Conservation (phyloP, 2,329 filamentous ascomycete genomes). For the Fusarium staphyleae region DNA sequence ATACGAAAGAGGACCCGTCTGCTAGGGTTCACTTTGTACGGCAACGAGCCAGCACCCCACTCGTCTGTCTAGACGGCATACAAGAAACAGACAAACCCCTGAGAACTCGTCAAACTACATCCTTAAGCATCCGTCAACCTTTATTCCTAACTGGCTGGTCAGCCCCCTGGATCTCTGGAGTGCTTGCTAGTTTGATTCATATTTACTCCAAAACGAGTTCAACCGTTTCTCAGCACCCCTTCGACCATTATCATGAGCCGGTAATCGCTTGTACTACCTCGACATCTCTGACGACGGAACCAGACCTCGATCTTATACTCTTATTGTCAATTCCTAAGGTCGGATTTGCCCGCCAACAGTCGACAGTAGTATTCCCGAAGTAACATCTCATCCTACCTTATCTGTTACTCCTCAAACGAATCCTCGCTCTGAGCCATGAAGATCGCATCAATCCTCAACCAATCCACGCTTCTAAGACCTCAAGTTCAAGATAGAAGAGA, state of each 20-base stretch:
- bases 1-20: constrained; percentile 29
- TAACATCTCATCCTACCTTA: constrained; percentile 10
- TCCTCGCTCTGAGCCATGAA: constrained; percentile 21
- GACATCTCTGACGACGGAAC: constrained; percentile 18
- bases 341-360: neutral
- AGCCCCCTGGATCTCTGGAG: constrained; percentile 12
- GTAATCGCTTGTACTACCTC: constrained; percentile 25
- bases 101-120: constrained; percentile 19
- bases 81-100: constrained; percentile 33
- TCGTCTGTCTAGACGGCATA: constrained; percentile 29
- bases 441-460: constrained; percentile 35
- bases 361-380: constrained; percentile 3
- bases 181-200: constrained; percentile 33
- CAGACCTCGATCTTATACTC: constrained; percentile 17
- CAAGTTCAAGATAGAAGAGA: constrained; percentile 15
- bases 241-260: constrained; percentile 24
- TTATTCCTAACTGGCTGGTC: constrained; percentile 8
- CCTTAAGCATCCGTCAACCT: constrained; percentile 25
- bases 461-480: constrained; percentile 30
- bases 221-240: constrained; percentile 14
- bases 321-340: constrained; percentile 22
- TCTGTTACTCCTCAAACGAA: constrained; percentile 3
- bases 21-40: constrained; percentile 25
- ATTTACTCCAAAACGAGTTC: constrained; percentile 34
- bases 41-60: constrained; percentile 22